phyloP scores from a whole-genome alignment of 2,329 filamentous ascomycete species.

The Tolypocladium cylindrosporum region DNA sequence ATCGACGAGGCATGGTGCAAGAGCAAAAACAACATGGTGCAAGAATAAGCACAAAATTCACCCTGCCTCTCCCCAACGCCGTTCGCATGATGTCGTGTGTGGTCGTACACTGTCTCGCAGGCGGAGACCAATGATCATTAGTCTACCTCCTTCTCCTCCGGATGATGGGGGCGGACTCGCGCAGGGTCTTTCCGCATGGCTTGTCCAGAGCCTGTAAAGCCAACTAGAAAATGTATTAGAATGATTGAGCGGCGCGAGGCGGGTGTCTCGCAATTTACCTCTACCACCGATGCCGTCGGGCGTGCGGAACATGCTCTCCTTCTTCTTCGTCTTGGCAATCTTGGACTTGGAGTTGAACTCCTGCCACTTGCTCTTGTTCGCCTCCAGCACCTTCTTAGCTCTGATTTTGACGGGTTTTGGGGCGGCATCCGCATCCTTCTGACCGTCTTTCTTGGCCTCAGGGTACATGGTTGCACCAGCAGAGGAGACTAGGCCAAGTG shows the following conservation, averaged over 20 bases:
- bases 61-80: not conserved
- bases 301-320: conserved; percentile 95
- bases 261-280: conserved; percentile 44
- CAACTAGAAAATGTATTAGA: conserved; percentile 48
- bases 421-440: conserved; percentile 53
- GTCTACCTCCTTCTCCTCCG: conserved; percentile 65
- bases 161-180: conserved; percentile 75
- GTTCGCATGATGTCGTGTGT: not conserved
- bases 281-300: conserved; percentile 76
- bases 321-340: conserved; percentile 57
- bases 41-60: not conserved
- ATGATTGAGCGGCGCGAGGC: not conserved
- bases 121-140: conserved; percentile 24
- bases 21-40: not conserved
- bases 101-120: not conserved
- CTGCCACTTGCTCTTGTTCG: conserved; percentile 88
- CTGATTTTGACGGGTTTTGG: conserved; percentile 82
- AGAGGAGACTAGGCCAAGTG: conserved; percentile 37
- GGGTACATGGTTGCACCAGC: conserved; percentile 48
- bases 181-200: conserved; percentile 88
- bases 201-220: conserved; percentile 91
- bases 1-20: not conserved
- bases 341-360: conserved; percentile 78
- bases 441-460: conserved; percentile 51
- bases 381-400: conserved; percentile 83